Conservation (phyloP, 345 rosid genomes). For the Anastatica hierochuntica region DNA sequence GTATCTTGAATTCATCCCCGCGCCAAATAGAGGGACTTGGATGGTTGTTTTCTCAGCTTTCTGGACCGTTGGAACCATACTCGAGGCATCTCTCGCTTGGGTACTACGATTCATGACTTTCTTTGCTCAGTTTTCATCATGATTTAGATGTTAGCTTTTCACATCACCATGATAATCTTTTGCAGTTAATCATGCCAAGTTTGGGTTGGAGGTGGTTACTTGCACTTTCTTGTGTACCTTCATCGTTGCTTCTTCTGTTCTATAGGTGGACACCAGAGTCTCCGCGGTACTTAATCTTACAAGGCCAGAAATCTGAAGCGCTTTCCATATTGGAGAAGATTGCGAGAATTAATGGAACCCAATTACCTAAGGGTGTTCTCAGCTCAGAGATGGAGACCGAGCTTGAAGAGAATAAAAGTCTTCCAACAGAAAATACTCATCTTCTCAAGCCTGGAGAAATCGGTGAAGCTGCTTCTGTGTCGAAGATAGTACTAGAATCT, state of each 20-base stretch:
- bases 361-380: conserved; percentile 62
- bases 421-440: conserved; percentile 33
- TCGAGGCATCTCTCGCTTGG: conserved; percentile 88
- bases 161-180: conserved; percentile 5
- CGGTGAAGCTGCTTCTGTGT: conserved; percentile 12
- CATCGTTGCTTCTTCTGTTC: conserved; percentile 66
- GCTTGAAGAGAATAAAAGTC: conserved; percentile 19
- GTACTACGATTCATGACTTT: conserved; percentile 34
- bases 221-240: conserved; percentile 64
- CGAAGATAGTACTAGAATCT: conserved; percentile 29
- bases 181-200: conserved; percentile 78
- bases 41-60: conserved; percentile 80
- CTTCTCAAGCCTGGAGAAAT: conserved; percentile 26
- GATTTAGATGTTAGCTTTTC: conserved; percentile 1
- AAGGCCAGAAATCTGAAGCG: conserved; percentile 63
- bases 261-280: conserved; percentile 67
- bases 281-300: conserved; percentile 69
- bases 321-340: conserved; percentile 48
- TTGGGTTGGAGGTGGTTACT: conserved; percentile 95
- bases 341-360: conserved; percentile 42
- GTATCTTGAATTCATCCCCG: conserved; percentile 89
- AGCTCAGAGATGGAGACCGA: conserved; percentile 48
- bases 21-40: conserved; percentile 86
- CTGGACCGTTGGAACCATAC: conserved; percentile 79
- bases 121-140: background rate